Base-by-base conservation (phyloP, 352 stramenopile species). In the Phytopythium delawarense region DNA sequence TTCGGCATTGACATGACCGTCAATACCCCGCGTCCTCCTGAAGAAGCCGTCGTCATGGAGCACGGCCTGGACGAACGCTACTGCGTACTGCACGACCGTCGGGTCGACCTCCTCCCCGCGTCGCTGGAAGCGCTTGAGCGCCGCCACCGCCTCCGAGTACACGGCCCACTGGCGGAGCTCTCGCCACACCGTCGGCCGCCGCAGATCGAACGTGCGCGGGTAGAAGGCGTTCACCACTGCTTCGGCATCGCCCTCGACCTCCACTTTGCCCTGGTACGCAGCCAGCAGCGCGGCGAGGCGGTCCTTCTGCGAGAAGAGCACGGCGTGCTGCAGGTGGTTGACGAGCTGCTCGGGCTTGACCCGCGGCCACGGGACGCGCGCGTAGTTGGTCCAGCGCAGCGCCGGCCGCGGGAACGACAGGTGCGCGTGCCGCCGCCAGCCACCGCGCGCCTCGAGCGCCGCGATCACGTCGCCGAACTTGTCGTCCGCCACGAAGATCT, bases 341-440 rank as follows among this genome's bases (percentile, higher is more conserved):
- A 92, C 69, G 51, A 76, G 66, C 65, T 89, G 81, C 13, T 59
- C 13, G 11, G 63, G 35, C 12, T 57, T 62, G 61, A 89, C 74
- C 35, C 71, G 67, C 7, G 39, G 9, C 84, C 84, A 93, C 63
- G 65, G 51, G 61, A 93, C 74, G 59, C 76, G 79, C 32, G 64
- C 53, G 77, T 93, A 93, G 71, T 91, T 91, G 59, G 72, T 74
- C 76, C 78, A 91, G 52, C 84, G 82, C 20, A 93, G 71, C 21
- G 74, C 66, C 45, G 76, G 84, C 55, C 72, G 76, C 1, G 84
- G 84, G 61, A 87, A 89, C 35, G 73, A 64, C 6, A 76, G 60
- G 61, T 89, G 79, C 34, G 75, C 69, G 34, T 86, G 79, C n/a
- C 78, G 76, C 16, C 40, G 66, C 81, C 82, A 89, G 15, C 64